Evolutionary conservation across 2,329 filamentous ascomycete species (phyloP).

Genomic region (Cercospora zeae-maydis): DNA sequence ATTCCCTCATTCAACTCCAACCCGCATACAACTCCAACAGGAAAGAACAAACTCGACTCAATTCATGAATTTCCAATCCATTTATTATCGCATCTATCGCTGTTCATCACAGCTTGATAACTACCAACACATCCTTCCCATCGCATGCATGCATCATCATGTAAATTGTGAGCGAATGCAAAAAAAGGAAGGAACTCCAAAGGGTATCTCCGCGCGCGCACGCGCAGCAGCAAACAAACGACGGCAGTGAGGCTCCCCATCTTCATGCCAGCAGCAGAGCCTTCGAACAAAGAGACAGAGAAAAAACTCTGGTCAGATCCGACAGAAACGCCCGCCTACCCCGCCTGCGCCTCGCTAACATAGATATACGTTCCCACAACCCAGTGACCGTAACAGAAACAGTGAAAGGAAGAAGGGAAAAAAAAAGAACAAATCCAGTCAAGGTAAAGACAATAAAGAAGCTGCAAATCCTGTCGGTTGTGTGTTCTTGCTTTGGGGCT

Average conservation of each 20-base stretch:
- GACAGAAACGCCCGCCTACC: slow-evolving; percentile 8
- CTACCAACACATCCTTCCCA: not conserved
- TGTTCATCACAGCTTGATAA: not conserved
- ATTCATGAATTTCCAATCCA: too few relatives aligned
- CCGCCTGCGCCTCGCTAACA: slow-evolving; percentile 25
- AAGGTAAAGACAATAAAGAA: slow-evolving; percentile 10
- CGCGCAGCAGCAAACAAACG: slow-evolving; percentile 14
- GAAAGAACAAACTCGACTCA: too few relatives aligned
- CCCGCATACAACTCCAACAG: too few relatives aligned
- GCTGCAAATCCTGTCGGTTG: slow-evolving; percentile 1
- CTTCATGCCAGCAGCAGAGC: slow-evolving; percentile 15
- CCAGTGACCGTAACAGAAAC: not conserved
- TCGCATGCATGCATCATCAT: not conserved
- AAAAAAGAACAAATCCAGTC: not conserved
- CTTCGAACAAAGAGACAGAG: not conserved
- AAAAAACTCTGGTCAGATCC: slow-evolving; percentile 10
- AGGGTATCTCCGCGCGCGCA: slow-evolving; percentile 12
- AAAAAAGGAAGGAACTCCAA: slow-evolving; percentile 7
- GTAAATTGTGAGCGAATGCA: slow-evolving; percentile 7
- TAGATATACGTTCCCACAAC: slow-evolving; percentile 1
- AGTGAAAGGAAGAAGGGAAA: not conserved
- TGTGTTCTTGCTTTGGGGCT: slow-evolving; percentile 3
- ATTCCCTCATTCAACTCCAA: too few relatives aligned
- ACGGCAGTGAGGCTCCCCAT: slow-evolving; percentile 6
- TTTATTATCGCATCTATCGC: too few relatives aligned